Evolutionary conservation across 2,329 filamentous ascomycete species (phyloP).

Genomic region (Fusarium cicatricum): DNA sequence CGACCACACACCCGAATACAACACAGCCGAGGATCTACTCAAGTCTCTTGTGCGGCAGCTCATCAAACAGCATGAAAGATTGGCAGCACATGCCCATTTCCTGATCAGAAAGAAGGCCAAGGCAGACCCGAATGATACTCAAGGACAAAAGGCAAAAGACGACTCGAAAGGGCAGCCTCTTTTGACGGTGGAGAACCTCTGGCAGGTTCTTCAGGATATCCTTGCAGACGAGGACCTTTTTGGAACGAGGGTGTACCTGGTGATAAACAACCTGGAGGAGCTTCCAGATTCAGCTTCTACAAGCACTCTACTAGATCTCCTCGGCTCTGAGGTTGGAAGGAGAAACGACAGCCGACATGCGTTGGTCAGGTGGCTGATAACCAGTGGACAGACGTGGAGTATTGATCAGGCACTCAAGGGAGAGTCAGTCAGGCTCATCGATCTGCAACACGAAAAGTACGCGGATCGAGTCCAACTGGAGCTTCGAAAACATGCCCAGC

Average conservation of each 20-base stretch:
- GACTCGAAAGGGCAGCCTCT: conserved; percentile 11
- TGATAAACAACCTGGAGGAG: conserved; percentile 52
- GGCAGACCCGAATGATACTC: neutral
- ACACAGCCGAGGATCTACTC: conserved; percentile 51
- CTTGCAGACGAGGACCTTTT: conserved; percentile 43
- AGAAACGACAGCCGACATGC: conserved; percentile 4
- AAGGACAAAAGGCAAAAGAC: neutral
- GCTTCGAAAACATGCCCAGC: conserved; percentile 43
- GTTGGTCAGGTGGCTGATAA: conserved; percentile 50
- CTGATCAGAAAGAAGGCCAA: conserved; percentile 39
- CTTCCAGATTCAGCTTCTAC: conserved; percentile 44
- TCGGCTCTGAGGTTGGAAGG: conserved; percentile 14
- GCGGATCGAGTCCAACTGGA: conserved; percentile 29
- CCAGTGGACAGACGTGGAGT: conserved; percentile 42
- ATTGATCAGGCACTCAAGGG: conserved; percentile 15
- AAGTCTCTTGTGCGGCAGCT: conserved; percentile 52
- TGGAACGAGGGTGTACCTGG: conserved; percentile 46
- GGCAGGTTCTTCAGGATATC: conserved; percentile 54
- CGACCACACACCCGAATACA: conserved; percentile 48
- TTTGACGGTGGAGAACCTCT: conserved; percentile 39
- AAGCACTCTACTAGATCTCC: conserved; percentile 3
- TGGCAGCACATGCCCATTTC: conserved; percentile 49
- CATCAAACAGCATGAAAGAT: conserved; percentile 44
- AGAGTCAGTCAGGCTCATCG: conserved; percentile 17
- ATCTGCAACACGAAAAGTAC: conserved; percentile 33